A percentile compares a stretch with the other conserved stretches of the same genome.
phyloP scores from a whole-genome alignment of 441 rosid species.

The Isatis lusitanica region DNA sequence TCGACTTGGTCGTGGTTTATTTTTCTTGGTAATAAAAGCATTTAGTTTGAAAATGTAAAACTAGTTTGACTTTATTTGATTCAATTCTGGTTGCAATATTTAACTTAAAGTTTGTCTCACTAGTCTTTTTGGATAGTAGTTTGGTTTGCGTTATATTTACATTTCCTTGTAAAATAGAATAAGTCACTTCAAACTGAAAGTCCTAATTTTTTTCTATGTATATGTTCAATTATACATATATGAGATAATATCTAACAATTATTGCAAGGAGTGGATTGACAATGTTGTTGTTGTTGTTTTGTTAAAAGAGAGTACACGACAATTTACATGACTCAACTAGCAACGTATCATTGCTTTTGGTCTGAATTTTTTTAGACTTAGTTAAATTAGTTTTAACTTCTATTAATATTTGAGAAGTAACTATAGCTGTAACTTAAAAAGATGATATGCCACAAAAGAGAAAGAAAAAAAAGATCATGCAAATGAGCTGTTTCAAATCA shows the following conservation, averaged over 20 bases:
- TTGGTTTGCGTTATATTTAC: background rate
- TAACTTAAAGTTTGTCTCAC: background rate
- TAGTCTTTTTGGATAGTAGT: background rate
- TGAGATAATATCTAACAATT: background rate
- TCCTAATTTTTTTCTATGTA: background rate
- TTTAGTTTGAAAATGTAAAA: background rate
- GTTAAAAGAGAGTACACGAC: slow-evolving; percentile 30
- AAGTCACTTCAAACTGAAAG: background rate
- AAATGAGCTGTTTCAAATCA: background rate
- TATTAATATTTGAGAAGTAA: background rate
- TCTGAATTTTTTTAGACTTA: background rate
- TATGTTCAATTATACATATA: background rate
- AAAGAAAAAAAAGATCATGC: background rate
- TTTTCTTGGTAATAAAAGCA: background rate
- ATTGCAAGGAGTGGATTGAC: slow-evolving; percentile 1
- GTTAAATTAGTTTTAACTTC: background rate
- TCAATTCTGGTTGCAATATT: background rate
- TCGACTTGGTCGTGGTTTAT: background rate
- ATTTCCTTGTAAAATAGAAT: background rate
- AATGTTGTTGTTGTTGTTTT: slow-evolving; percentile 31
- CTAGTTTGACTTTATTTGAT: background rate
- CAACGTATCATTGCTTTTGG: slow-evolving; percentile 6
- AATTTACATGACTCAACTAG: slow-evolving; percentile 29
- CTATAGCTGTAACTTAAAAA: background rate
- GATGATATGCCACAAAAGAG: background rate